Evolutionary conservation across 306 rosid genomes (phyloP), one percentile per base, ranked within the genome.

Genomic region (Erythrophleum fordii): DNA sequence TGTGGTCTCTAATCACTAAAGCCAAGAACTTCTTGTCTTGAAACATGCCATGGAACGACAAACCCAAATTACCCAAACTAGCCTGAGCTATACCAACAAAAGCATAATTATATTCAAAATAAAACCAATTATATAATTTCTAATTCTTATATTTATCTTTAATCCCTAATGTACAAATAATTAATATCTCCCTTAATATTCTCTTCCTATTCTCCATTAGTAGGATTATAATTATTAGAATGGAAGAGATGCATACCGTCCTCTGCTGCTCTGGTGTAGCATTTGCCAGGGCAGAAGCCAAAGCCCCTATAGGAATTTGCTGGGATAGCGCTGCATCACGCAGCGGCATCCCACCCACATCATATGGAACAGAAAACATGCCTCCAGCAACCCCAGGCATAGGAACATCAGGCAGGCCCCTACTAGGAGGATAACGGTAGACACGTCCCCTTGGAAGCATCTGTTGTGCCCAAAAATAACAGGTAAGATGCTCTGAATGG

Each of bases 261-360:
- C 99, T 91, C 84, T 95, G 99, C 87, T 95, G 98, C 83, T 95
- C 99, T 0, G 99, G 92, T 77, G 97, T 39, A 39, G 99, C 89
- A 88, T 95, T 93, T 77, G 99, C 98, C 70, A 95, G 87, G 61
- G 97, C 96, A 45, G 93, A 84, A 82, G 99, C 98, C 93, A 95
- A 87, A 81, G 99, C 97, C 74, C 98, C 98, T 14, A 93, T 79
- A 17, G 99, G 98, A 86, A 93, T 62, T 82, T 93, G 93, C 86
- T 89, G 98, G 72, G 95, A 79, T 58, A 86, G 44, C 0, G 90
- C 81, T 18, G 91, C 86, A 75, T 95, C 99, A 34, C 98, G 98
- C 62, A 91, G 20, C 0, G 93, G 94, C 87, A 90, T 86, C 45
- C 97, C 93, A 65, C 93, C 88, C 77, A 93, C 86, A 79, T 95